Conservation (phyloP, 257 asterid species). For the Solanum arcanum region DNA sequence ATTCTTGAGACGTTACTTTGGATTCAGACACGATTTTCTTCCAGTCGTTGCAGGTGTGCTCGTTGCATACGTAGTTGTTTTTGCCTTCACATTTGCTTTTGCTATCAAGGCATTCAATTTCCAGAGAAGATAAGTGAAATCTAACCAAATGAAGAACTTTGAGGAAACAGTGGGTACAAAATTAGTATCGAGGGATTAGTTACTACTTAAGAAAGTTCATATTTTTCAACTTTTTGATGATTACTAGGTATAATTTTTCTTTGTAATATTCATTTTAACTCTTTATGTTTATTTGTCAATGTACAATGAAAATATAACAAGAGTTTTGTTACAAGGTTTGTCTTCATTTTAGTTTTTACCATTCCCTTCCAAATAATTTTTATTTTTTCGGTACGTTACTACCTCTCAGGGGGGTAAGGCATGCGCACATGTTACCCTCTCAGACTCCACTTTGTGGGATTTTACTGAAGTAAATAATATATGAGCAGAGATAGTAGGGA, state of each 20-base stretch:
- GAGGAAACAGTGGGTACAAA: background rate
- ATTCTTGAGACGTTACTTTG: conserved; percentile 36
- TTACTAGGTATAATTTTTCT: background rate
- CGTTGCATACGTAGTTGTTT: conserved; percentile 20
- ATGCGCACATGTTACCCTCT: background rate
- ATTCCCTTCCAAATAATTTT: background rate
- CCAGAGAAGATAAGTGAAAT: conserved; percentile 30
- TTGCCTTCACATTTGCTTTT: conserved; percentile 32
- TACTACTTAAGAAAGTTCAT: background rate
- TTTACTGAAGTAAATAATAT: background rate
- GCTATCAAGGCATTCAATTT: conserved; percentile 43
- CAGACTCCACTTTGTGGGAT: background rate
- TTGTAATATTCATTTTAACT: background rate
- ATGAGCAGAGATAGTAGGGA: background rate
- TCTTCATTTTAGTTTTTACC: background rate
- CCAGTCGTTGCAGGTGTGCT: conserved; percentile 29
- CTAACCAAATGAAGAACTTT: background rate
- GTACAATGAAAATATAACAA: background rate
- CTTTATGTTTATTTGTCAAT: background rate
- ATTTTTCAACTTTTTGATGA: background rate
- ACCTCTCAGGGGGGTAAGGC: background rate
- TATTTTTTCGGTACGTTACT: background rate
- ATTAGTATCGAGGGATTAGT: background rate
- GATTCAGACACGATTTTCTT: conserved; percentile 42
- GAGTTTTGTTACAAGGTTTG: background rate